phyloP scores from a whole-genome alignment of 345 rosid species.

The Linum lewisii region DNA sequence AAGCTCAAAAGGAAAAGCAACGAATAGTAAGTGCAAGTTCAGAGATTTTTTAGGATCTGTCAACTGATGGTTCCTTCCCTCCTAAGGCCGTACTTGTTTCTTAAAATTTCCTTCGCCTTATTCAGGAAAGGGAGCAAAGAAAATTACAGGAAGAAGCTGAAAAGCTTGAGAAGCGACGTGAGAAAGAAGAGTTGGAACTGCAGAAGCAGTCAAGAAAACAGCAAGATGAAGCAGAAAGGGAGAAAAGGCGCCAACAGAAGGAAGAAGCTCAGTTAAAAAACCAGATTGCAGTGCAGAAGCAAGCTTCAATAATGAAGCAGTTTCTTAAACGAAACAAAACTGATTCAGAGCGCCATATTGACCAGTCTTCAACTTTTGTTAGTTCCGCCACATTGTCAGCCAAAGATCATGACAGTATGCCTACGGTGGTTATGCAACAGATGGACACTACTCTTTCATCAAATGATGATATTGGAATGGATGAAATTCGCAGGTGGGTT shows the following conservation, averaged over 20 bases:
- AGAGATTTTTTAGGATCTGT: not conserved
- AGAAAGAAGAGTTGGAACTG: constrained; percentile 56
- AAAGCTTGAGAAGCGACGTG: constrained; percentile 43
- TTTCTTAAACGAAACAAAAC: constrained; percentile 61
- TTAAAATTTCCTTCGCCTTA: not conserved
- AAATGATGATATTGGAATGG: constrained; percentile 29
- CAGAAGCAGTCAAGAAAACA: constrained; percentile 52
- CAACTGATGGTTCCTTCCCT: not conserved
- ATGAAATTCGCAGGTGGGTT: constrained; percentile 56
- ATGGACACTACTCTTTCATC: constrained; percentile 58
- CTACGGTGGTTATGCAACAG: constrained; percentile 29
- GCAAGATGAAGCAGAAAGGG: constrained; percentile 74
- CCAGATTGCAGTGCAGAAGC: constrained; percentile 52
- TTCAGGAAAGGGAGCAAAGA: constrained; percentile 69
- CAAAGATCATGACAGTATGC: constrained; percentile 24
- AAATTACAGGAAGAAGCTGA: constrained; percentile 46
- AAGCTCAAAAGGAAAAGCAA: constrained; percentile 47
- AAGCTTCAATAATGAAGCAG: constrained; percentile 85
- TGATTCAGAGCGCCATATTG: constrained; percentile 22
- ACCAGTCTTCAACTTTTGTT: constrained; percentile 24
- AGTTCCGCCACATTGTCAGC: constrained; percentile 12
- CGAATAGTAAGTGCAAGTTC: constrained; percentile 36
- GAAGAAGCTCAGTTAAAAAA: constrained; percentile 67
- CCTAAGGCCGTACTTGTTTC: constrained; percentile 1
- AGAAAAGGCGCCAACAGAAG: constrained; percentile 55